These are phyloP conservation scores for Fonsecaea monophora DNA, from an alignment of 2,329 filamentous ascomycete genomes.

Conservation along the genomic window DNA sequence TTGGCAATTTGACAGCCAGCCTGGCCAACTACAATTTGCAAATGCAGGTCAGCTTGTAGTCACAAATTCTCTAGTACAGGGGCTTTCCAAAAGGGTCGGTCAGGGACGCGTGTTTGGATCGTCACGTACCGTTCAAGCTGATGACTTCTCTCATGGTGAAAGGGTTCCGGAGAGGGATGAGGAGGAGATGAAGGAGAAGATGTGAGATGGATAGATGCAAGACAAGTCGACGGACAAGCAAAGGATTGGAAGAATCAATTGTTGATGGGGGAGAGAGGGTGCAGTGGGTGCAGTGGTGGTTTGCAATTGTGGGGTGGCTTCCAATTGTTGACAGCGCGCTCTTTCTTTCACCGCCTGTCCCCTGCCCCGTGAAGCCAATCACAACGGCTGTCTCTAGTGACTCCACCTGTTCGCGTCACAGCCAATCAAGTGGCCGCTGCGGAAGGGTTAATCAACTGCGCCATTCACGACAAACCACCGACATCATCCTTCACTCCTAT, in stretches of 20 bases:
- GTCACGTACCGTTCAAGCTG: conserved; percentile 91
- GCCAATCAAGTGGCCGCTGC: conserved; percentile 18
- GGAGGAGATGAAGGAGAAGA: conserved; percentile 15
- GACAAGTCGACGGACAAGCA: conserved; percentile 17
- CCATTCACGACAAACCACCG: background rate
- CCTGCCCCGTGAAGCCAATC: conserved; percentile 13
- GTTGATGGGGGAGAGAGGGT: conserved; percentile 30
- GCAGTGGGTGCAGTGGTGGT: conserved; percentile 26
- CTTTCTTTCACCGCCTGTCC: conserved; percentile 34
- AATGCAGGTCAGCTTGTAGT: conserved; percentile 60
- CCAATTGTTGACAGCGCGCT: conserved; percentile 36
- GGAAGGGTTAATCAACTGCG: background rate
- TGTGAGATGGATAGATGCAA: conserved; percentile 19
- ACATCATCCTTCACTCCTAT: background rate
- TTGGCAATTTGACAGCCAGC: conserved; percentile 99
- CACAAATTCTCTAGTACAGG: conserved; percentile 28
- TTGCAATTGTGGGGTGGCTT: conserved; percentile 33
- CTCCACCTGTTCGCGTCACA: conserved; percentile 12
- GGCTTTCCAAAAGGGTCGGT: conserved; percentile 21
- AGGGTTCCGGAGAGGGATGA: conserved; percentile 18
- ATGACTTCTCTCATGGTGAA: conserved; percentile 97
- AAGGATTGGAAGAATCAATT: conserved; percentile 34
- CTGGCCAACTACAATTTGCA: conserved; percentile 82
- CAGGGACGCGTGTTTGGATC: conserved; percentile 37
- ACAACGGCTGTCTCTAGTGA: background rate